Base-by-base conservation (phyloP, 768 basidiomycete genomes). In the Hypsizygus marmoreus region DNA sequence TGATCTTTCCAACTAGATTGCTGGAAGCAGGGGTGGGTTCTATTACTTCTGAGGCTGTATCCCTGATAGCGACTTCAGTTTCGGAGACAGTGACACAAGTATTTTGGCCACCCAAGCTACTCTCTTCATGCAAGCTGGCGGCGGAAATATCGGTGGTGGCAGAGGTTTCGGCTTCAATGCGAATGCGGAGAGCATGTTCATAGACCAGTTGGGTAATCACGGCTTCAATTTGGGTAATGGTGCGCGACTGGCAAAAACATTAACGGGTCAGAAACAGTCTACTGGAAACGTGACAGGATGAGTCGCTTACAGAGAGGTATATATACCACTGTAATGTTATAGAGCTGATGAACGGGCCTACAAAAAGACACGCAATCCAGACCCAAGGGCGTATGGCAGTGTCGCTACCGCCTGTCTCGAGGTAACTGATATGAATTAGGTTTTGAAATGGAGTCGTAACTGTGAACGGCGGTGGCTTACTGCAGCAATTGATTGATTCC, bases 1-100 rank as follows among this genome's bases (percentile, higher is more conserved):
- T 90, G 62, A 91, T 82, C 56, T 80, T 84, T 8, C 89, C 88
- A 23, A 81, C 76, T n/a, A 88, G 61, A 51, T 19, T 40, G n/a
- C n/a, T n/a, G n/a, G n/a, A n/a, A n/a, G n/a, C n/a, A n/a, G n/a
- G n/a, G n/a, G n/a, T n/a, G n/a, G n/a, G n/a, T n/a, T n/a, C n/a
- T n/a, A n/a, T n/a, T n/a, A n/a, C n/a, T n/a, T n/a, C n/a, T n/a
- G n/a, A n/a, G n/a, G n/a, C n/a, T n/a, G n/a, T n/a, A n/a, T n/a
- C n/a, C n/a, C n/a, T n/a, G n/a, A n/a, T n/a, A n/a, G n/a, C n/a
- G n/a, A n/a, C n/a, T n/a, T n/a, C n/a, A n/a, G n/a, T n/a, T n/a
- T n/a, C n/a, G n/a, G n/a, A n/a, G n/a, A n/a, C n/a, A n/a, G 28
- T 28, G 3, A 38, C 40, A 24, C 13, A 17, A 12, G 32, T 35